phyloP scores from a whole-genome alignment of 2,329 filamentous ascomycete species.

The Aspergillus thermomutatus region DNA sequence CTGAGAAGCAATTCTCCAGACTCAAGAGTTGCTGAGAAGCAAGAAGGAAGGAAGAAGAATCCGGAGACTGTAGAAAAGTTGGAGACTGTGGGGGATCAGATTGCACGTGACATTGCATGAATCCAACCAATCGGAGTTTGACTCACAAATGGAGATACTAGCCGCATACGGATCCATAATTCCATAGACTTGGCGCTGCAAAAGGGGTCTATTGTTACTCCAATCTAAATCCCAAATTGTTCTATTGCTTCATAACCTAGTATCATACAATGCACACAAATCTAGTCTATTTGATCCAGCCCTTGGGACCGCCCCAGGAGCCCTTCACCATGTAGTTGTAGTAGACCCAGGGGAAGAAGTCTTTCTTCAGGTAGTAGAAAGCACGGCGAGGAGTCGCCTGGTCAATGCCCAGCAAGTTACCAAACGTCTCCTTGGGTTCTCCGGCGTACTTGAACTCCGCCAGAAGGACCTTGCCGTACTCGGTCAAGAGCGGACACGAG shows the following conservation, averaged over 20 bases:
- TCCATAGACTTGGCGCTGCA: too few species aligned
- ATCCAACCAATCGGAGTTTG: too few species aligned
- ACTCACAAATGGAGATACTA: neutral
- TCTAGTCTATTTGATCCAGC: constrained; percentile 34
- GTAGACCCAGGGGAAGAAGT: constrained; percentile 68
- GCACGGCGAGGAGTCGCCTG: constrained; percentile 54
- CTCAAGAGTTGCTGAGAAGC: neutral
- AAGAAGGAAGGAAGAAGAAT: neutral
- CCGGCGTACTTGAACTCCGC: constrained; percentile 65
- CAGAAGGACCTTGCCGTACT: constrained; percentile 61
- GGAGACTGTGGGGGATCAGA: neutral
- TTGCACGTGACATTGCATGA: neutral
- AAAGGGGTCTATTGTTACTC: too few species aligned
- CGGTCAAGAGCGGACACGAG: constrained; percentile 53
- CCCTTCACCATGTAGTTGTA: constrained; percentile 59
- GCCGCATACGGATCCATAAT: neutral
- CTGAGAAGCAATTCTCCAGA: neutral
- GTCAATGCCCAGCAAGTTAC: constrained; percentile 53
- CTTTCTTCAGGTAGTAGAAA: constrained; percentile 63
- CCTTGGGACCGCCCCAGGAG: constrained; percentile 60
- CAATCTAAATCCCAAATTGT: neutral
- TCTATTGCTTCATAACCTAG: neutral
- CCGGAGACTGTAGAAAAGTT: neutral
- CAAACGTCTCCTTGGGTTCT: constrained; percentile 62
- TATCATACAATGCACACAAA: neutral